Percentiles rank a stretch among this genome's conserved stretches.
phyloP scores from a whole-genome alignment of 2,329 filamentous ascomycete genomes.

The Fusarium sarcochroum region DNA sequence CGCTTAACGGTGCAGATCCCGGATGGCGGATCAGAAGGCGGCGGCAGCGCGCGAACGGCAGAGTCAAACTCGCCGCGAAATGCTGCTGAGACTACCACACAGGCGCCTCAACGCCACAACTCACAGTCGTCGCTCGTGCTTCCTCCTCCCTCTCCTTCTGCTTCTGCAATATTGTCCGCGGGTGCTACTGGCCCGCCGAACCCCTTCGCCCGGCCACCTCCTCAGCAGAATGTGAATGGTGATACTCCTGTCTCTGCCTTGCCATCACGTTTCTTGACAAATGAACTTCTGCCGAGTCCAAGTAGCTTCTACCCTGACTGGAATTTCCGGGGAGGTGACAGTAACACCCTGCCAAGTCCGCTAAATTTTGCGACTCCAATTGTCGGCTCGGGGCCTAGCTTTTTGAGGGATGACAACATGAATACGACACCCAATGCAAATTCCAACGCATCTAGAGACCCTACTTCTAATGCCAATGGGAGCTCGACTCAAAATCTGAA shows the following conservation, averaged over 20 bases:
- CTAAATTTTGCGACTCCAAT: constrained; percentile 92
- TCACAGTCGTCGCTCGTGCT: constrained; percentile 81
- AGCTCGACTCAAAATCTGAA: constrained; percentile 37
- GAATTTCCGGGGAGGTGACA: constrained; percentile 80
- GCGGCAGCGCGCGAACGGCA: constrained; percentile 73
- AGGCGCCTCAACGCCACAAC: constrained; percentile 65
- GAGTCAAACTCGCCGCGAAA: constrained; percentile 77
- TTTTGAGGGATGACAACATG: constrained; percentile 69
- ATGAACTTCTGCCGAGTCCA: constrained; percentile 89
- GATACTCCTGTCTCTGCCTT: constrained; percentile 89
- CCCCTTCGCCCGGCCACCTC: constrained; percentile 90
- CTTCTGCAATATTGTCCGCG: constrained; percentile 86
- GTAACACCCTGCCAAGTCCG: constrained; percentile 91
- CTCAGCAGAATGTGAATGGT: constrained; percentile 73
- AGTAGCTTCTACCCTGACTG: constrained; percentile 94
- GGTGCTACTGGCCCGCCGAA: constrained; percentile 94
- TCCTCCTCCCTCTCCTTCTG: constrained; percentile 92
- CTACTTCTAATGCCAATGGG: constrained; percentile 21
- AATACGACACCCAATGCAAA: constrained; percentile 33
- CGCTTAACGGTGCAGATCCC: constrained; percentile 95
- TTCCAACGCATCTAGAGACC: constrained; percentile 22
- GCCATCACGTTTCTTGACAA: constrained; percentile 90
- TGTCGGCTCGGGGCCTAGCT: constrained; percentile 72
- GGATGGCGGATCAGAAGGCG: constrained; percentile 85
- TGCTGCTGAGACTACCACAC: constrained; percentile 69